Evolutionary conservation across 441 rosid genomes (phyloP).

Genomic region (Erysimum pusillum): DNA sequence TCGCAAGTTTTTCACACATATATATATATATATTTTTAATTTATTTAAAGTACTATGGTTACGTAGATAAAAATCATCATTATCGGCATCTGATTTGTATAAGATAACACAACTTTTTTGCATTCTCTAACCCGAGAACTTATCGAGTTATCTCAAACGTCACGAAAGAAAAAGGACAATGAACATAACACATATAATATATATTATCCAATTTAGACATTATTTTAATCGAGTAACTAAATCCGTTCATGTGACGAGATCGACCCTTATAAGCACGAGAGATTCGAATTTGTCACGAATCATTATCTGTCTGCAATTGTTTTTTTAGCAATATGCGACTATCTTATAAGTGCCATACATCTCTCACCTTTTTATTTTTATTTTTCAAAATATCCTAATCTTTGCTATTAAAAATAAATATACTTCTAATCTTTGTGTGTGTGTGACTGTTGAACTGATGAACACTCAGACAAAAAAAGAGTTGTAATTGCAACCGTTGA

Average conservation of each 20-base stretch:
- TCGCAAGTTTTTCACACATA: not conserved
- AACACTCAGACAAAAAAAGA: not conserved
- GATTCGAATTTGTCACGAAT: slow-evolving; percentile 42
- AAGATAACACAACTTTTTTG: slow-evolving; percentile 20
- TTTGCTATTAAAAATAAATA: not conserved
- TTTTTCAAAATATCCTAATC: not conserved
- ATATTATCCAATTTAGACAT: not conserved
- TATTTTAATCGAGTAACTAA: slow-evolving; percentile 16
- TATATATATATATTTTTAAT: too few relatives aligned
- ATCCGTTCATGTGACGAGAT: slow-evolving; percentile 36
- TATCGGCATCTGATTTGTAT: slow-evolving; percentile 14
- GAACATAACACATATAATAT: slow-evolving; percentile 12
- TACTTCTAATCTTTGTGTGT: too few relatives aligned
- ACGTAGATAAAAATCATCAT: not conserved
- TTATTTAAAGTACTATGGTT: not conserved
- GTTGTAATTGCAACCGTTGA: not conserved
- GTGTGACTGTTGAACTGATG: not conserved
- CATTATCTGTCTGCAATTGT: slow-evolving; percentile 32
- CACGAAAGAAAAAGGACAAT: slow-evolving; percentile 24
- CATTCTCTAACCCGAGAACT: slow-evolving; percentile 18
- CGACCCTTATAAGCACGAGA: slow-evolving; percentile 30
- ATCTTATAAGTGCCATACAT: not conserved
- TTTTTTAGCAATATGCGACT: slow-evolving; percentile 15
- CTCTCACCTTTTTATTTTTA: not conserved
- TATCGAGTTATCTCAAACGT: slow-evolving; percentile 39